Base-by-base conservation (phyloP, 805 yeast genomes). In the Suhomyces pyralidae region DNA sequence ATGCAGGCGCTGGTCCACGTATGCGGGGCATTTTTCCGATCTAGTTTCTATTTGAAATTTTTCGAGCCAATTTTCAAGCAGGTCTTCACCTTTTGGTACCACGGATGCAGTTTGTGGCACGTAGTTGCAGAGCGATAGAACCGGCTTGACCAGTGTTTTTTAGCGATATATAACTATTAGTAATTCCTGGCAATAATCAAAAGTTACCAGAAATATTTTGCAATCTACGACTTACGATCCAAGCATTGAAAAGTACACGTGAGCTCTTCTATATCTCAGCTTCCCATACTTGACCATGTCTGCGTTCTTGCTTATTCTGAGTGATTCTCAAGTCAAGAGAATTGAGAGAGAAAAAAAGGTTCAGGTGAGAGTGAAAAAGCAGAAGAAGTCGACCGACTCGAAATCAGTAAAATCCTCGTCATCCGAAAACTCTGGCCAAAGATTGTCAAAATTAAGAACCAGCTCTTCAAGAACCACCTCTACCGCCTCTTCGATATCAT, bases 271-370 rank as follows among this genome's bases (percentile, higher is more conserved):
- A 30, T 30, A 30, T 30, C 36, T 30, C 15, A 32, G 7, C 17
- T 32, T 32, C 17, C 17, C 17, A n/a, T n/a, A 32, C 17, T n/a
- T 38, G 42, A 38, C 43, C 47, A 55, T 55, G 57, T 45, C 55
- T 17, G 57, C 54, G n/a, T 55, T 52, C 36, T n/a, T 52, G n/a
- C 45, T 55, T 15, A 14, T 55, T 20, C 54, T 48, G 45, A 32
- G 15, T 30, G 45, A 40, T 32, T 26, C 50, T 5, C 55, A 49
- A 32, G 32, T 22, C 19, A 42, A 40, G n/a, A 34, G 55, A 30
- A 45, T 51, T 14, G 51, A 40, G 7, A 40, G 52, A 22, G 54
- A 54, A 19, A 32, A 45, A n/a, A 45, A 54, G 17, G 28, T 25
- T 10, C 10, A 24, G 45, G 45, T 42, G 6, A 20, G 30, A 24